Base-by-base conservation (phyloP, 257 asterid species). In the Capsicum chinense region DNA sequence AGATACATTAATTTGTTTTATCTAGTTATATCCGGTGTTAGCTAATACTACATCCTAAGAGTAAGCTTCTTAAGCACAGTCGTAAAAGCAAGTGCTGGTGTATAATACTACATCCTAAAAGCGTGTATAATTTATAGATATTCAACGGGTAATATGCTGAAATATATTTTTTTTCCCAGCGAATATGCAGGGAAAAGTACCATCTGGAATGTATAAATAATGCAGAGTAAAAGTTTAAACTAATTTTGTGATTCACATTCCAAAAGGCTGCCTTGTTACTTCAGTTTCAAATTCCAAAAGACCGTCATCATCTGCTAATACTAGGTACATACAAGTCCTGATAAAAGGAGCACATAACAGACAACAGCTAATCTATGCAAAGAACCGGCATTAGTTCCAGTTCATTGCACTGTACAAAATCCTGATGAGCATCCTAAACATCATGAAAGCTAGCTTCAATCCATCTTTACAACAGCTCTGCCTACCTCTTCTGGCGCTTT, bases 401-500 rank as follows among this genome's bases (percentile, higher is more conserved):
- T 52, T 33, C 86, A 69, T 39, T 76, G 85, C 87, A 67, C 89
- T 88, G 85, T 83, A 88, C 85, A 88, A 39, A 50, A 70, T 83
- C 48, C 13, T 15, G 82, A 79, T 74, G 56, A 86, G 54, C 86
- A 37, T 64, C 83, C 59, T 13, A n/a, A 50, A 17, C 59, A 81
- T n/a, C n/a, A 66, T 7, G 42, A 62, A 59, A 81, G 8, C 84
- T 52, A 62, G 13, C 76, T 66, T 66, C 79, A 26, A 39, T 26
- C 63, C 60, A 44, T 56, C 66, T 70, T 26, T 70, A 26, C 37
- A 5, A 76, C 37, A 57, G 54, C 63, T 26, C 37, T 14, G 64
- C 84, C 79, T 87, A 91, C 86, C 84, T 90, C 91, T 85, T 91
- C 87, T 86, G 92, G 81, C 94, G 91, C 86, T 91, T 91, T 17